A percentile compares a stretch with the other conserved stretches of the same genome.
Evolutionary conservation across 495 filamentous ascomycete species (phyloP).

Genomic region (Cenococcum geophilum): DNA sequence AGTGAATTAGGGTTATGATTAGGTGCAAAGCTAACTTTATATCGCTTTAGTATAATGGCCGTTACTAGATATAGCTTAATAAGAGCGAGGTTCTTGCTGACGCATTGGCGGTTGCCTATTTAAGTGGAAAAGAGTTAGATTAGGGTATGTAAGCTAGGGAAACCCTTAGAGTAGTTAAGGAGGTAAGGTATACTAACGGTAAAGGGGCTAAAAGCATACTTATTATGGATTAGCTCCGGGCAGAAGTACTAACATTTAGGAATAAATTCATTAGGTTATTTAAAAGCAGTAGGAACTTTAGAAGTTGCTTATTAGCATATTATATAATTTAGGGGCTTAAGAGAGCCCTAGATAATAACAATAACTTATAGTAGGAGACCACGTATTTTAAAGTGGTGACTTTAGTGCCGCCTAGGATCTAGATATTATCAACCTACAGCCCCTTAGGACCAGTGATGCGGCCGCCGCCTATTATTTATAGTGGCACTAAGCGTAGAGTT

Average conservation of each 20-base stretch:
- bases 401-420: slow-evolving; percentile 14
- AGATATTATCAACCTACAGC: slow-evolving; percentile 10
- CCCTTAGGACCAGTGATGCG: slow-evolving; percentile 9
- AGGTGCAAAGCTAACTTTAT: background rate
- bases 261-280: slow-evolving; percentile 5
- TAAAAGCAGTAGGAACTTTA: background rate
- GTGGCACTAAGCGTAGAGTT: slow-evolving; percentile 13
- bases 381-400: slow-evolving; percentile 11
- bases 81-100: background rate
- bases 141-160: background rate
- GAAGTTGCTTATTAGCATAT: too few species aligned
- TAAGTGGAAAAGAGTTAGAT: background rate
- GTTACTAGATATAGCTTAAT: background rate
- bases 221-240: slow-evolving; percentile 14
- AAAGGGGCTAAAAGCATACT: slow-evolving; percentile 18
- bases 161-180: too few species aligned
- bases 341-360: too few species aligned
- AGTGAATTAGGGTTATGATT: background rate
- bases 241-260: slow-evolving; percentile 12
- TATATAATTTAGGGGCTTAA: too few species aligned
- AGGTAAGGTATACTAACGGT: background rate
- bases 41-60: background rate
- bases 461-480: slow-evolving; percentile 4
- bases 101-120: background rate
- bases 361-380: background rate